Evolutionary conservation across 768 basidiomycete species (phyloP).

Genomic region (Hericium erinaceus): DNA sequence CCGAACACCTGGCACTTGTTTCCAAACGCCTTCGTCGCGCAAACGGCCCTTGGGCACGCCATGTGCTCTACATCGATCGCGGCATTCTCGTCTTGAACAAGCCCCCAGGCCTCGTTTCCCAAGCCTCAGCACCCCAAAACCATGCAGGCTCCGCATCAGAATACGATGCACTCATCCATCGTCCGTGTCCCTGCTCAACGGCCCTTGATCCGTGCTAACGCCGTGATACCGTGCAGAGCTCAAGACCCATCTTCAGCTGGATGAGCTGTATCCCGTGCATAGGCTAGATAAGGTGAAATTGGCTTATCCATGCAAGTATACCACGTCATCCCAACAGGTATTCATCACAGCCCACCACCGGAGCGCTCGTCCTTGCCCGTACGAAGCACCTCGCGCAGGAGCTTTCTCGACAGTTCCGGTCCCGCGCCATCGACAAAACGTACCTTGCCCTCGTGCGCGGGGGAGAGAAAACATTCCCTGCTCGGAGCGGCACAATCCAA

Average conservation of each 20-base stretch:
- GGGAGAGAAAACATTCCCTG: neutral
- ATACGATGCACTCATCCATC: neutral
- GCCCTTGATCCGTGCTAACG: neutral
- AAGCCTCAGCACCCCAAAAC: neutral
- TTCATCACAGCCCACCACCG: constrained; percentile 8
- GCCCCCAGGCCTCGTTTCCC: constrained; percentile 11
- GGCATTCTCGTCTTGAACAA: constrained; percentile 14
- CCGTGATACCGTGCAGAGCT: constrained; percentile 1
- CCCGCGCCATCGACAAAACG: constrained; percentile 4
- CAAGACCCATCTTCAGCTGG: neutral
- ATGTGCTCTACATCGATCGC: constrained; percentile 11
- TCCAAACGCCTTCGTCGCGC: neutral
- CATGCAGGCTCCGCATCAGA: neutral
- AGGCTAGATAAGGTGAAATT: constrained; percentile 13
- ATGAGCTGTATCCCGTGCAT: constrained; percentile 10
- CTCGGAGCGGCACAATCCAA: neutral
- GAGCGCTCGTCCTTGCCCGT: constrained; percentile 10
- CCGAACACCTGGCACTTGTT: neutral
- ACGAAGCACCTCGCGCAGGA: constrained; percentile 7
- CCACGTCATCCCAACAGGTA: neutral
- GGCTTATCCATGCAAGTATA: neutral
- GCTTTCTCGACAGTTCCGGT: constrained; percentile 12
- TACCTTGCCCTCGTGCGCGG: constrained; percentile 12
- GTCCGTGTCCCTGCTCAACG: neutral
- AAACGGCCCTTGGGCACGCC: neutral